Conservation (phyloP, 441 rosid species). For the Hypseocharis bilobata region DNA sequence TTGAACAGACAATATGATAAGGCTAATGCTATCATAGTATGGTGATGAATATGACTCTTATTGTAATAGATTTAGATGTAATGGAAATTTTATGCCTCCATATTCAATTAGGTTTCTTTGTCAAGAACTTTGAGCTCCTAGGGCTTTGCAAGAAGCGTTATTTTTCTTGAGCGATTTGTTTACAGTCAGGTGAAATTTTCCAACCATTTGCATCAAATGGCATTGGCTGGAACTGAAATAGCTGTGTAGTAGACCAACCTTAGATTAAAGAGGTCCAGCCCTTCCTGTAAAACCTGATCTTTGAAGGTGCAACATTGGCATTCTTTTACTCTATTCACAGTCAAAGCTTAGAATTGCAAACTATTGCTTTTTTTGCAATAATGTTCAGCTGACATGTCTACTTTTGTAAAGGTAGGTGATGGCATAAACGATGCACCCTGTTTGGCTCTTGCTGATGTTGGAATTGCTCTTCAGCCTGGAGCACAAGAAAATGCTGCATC, state of each 20-base stretch:
- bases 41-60: slow-evolving; percentile 1
- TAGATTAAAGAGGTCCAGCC: too few species aligned
- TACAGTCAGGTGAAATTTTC: background rate
- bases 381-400: slow-evolving; percentile 10
- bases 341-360: background rate
- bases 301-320: too few species aligned
- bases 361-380: background rate
- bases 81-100: background rate
- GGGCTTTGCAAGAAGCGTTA: background rate
- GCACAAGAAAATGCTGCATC: slow-evolving; percentile 90
- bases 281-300: too few species aligned
- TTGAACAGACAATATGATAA: background rate
- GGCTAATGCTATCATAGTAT: background rate
- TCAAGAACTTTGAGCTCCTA: background rate
- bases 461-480: slow-evolving; percentile 74
- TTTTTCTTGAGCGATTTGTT: background rate
- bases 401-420: slow-evolving; percentile 64
- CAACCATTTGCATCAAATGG: background rate
- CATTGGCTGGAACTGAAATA: background rate
- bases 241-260: background rate
- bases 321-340: too few species aligned
- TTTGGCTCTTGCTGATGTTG: slow-evolving; percentile 84
- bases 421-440: slow-evolving; percentile 97
- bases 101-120: background rate
- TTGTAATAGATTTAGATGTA: background rate